Percentiles rank a stretch among this genome's conserved stretches.
These are phyloP conservation scores for Wallacemonas rigidus DNA, from an alignment of 208 protist species.

Conservation along the genomic window DNA sequence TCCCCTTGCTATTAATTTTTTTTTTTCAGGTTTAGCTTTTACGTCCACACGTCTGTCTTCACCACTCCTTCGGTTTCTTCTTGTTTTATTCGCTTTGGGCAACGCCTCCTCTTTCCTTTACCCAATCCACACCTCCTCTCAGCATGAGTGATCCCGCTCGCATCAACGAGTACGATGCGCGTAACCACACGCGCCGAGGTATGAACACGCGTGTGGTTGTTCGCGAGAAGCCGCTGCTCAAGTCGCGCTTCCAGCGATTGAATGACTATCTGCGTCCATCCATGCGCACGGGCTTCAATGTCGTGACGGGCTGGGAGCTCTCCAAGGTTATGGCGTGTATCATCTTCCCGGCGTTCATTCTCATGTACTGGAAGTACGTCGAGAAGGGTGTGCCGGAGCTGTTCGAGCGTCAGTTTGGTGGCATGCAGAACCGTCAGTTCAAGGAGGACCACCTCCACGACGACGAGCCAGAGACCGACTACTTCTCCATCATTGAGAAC, in stretches of 20 bases:
- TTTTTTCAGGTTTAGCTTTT: too few species aligned
- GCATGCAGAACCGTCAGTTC: conserved; percentile 76
- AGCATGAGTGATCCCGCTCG: conserved; percentile 45
- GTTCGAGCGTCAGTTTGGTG: conserved; percentile 81
- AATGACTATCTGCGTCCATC: conserved; percentile 63
- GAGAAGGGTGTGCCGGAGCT: conserved; percentile 71
- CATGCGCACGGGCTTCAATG: conserved; percentile 59
- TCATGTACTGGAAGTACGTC: conserved; percentile 79
- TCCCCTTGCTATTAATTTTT: too few species aligned
- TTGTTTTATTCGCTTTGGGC: conserved; percentile 12
- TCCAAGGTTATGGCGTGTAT: conserved; percentile 81
- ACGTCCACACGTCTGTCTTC: too few species aligned
- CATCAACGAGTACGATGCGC: conserved; percentile 74
- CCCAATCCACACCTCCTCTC: not conserved
- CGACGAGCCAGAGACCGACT: conserved; percentile 65
- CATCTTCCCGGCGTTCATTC: conserved; percentile 74
- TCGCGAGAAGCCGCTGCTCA: conserved; percentile 77
- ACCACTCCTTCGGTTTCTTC: not conserved
- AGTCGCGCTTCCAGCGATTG: conserved; percentile 72
- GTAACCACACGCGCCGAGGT: conserved; percentile 61
- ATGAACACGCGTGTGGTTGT: conserved; percentile 66
- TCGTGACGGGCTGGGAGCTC: conserved; percentile 69
- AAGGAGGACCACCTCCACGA: conserved; percentile 55
- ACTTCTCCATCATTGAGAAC: conserved; percentile 82
- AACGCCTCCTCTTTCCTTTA: not conserved